Evolutionary conservation across 176 grass and related monocot genomes (phyloP).

Genomic region (Typha latifolia): DNA sequence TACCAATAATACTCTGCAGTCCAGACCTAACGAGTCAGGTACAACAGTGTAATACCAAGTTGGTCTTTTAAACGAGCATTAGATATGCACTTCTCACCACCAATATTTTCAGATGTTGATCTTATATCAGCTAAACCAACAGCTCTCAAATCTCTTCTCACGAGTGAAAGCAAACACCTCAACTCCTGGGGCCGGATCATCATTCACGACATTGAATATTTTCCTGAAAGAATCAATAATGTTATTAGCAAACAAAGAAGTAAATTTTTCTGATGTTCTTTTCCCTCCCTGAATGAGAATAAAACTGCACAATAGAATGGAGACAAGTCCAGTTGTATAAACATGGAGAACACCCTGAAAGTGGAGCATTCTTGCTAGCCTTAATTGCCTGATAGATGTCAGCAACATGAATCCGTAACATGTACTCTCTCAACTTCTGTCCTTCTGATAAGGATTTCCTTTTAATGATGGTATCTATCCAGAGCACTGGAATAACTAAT

Average conservation of each 20-base stretch:
- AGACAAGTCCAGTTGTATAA: not conserved
- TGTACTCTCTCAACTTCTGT: conserved; percentile 58
- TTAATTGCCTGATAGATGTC: conserved; percentile 71
- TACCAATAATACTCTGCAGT: not conserved
- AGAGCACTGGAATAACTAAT: conserved; percentile 52
- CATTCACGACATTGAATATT: conserved; percentile 88
- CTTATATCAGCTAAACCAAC: conserved; percentile 1
- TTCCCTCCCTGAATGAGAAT: no score
- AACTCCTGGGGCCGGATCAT: conserved; percentile 58
- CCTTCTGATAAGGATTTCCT: conserved; percentile 43
- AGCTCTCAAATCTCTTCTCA: conserved; percentile 11
- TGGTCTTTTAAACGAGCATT: not conserved
- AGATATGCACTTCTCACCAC: conserved; percentile 39
- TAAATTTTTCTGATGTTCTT: no score
- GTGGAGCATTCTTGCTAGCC: conserved; percentile 42
- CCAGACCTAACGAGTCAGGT: not conserved
- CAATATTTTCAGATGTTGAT: not conserved
- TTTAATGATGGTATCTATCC: conserved; percentile 57
- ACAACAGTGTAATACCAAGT: not conserved
- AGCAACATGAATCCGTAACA: conserved; percentile 61
- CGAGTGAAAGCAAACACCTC: conserved; percentile 70
- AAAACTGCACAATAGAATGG: no score
- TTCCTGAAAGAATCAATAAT: conserved; percentile 27
- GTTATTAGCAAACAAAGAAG: not conserved
- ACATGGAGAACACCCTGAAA: conserved; percentile 34